Base-by-base conservation (phyloP, 257 asterid genomes). In the Ocimum tenuiflorum region DNA sequence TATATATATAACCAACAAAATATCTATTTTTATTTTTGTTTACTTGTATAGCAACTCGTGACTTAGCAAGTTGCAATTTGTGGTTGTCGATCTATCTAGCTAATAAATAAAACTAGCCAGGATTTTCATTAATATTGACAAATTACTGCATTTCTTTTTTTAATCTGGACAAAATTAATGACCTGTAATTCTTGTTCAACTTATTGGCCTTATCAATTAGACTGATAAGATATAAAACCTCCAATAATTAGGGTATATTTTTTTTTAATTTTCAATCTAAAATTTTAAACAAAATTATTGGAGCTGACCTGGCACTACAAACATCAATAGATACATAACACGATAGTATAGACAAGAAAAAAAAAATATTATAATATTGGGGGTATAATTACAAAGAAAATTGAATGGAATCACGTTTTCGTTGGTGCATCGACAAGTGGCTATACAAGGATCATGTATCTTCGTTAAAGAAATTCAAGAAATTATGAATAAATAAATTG, bases 1-100 rank as follows among this genome's bases (percentile, higher is more conserved):
- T 29, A 38, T 1, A 38, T 8, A 62, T 52, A 10, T 27, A 52
- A 24, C 29, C 22, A 27, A 9, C 43, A 11, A 19, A 1, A 35
- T 4, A 20, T 71, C 29, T 42, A 57, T 63, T 63, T 19, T 64
- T 43, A 43, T 33, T 13, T 38, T 54, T 63, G 71, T 54, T 55
- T 71, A 62, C 11, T 59, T n/a, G 29, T 59, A 10, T 38, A 39
- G 64, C 66, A 53, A 7, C 76, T 71, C 76, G 71, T 71, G 76
- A 71, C 70, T 31, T 31, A 3, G 60, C 71, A 71, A 63, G 24
- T 71, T 43, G 71, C 49, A 12, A 45, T 54, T 31, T 54, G 43
- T 71, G 60, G 71, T 15, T 35, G 11, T 54, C 8, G 1, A n/a
- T n/a, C n/a, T n/a, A 61, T 70, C 27, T 6, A 50, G 41, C 41